These are phyloP conservation scores for Penicillium capsulatum DNA, from an alignment of 2,329 filamentous ascomycete genomes.

Conservation along the genomic window DNA sequence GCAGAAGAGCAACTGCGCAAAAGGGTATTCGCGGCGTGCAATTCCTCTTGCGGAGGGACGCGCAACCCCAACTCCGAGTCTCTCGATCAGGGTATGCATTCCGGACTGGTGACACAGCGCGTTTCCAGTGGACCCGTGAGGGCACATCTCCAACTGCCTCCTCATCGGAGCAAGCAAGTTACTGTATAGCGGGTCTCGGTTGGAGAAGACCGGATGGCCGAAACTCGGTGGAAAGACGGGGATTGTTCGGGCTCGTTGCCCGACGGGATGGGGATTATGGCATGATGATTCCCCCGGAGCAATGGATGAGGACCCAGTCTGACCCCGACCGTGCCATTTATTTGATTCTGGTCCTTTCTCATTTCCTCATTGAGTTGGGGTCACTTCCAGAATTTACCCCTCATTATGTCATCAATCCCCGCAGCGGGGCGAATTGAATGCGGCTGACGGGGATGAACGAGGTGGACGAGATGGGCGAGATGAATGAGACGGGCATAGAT, in stretches of 20 bases:
- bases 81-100: neutral
- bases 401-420: slow-evolving; percentile 24
- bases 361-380: neutral
- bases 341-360: neutral
- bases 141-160: slow-evolving; percentile 19
- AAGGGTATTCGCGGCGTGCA: too few relatives aligned
- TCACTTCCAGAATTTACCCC: slow-evolving; percentile 14
- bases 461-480: neutral
- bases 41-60: too few relatives aligned
- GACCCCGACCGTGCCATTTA: neutral
- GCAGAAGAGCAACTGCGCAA: too few relatives aligned
- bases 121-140: slow-evolving; percentile 13
- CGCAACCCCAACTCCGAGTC: too few relatives aligned
- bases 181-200: slow-evolving; percentile 15
- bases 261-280: too few relatives aligned
- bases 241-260: slow-evolving; percentile 4
- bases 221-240: slow-evolving; percentile 17
- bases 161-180: slow-evolving; percentile 13
- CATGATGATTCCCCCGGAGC: too few relatives aligned
- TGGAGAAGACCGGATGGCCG: slow-evolving; percentile 18
- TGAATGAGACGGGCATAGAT: neutral
- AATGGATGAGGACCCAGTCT: too few relatives aligned
- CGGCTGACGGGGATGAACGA: neutral
- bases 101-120: neutral
- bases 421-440: slow-evolving; percentile 11